Percentiles rank a stretch among this genome's conserved stretches.
phyloP scores from a whole-genome alignment of 306 rosid genomes.

The Gleditsia sinensis region DNA sequence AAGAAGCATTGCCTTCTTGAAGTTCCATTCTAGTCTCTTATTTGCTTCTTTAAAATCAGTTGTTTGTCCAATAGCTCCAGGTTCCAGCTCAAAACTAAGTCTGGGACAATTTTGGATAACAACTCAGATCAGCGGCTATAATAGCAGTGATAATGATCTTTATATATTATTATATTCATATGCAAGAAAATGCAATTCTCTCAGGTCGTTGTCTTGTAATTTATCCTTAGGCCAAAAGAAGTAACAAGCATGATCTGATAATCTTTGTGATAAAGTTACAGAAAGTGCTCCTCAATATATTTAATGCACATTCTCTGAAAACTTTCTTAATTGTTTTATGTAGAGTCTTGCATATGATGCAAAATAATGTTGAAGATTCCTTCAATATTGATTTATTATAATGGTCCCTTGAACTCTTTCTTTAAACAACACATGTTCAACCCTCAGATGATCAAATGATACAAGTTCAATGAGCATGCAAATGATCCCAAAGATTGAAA shows the following conservation, averaged over 20 bases:
- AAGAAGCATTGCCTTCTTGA: slow-evolving; percentile 63
- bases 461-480: not conserved
- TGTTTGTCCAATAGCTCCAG: slow-evolving; percentile 74
- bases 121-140: slow-evolving; percentile 25
- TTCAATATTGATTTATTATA: slow-evolving; percentile 11
- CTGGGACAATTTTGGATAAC: slow-evolving; percentile 49
- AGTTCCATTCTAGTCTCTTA: slow-evolving; percentile 79
- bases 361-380: slow-evolving; percentile 1
- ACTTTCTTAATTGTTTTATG: not conserved
- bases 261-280: not conserved
- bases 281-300: slow-evolving; percentile 5
- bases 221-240: too few relatives aligned
- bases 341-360: slow-evolving; percentile 9
- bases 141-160: slow-evolving; percentile 16
- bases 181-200: slow-evolving; percentile 18
- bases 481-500: slow-evolving; percentile 14
- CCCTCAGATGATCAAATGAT: not conserved
- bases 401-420: slow-evolving; percentile 6
- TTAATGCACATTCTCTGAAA: not conserved
- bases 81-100: slow-evolving; percentile 83
- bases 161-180: not conserved
- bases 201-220: too few relatives aligned
- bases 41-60: slow-evolving; percentile 79
- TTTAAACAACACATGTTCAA: not conserved
- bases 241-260: slow-evolving; percentile 14